phyloP scores from a whole-genome alignment of 371 early-diverging fungal genomes.

The Mortierella sp. region DNA sequence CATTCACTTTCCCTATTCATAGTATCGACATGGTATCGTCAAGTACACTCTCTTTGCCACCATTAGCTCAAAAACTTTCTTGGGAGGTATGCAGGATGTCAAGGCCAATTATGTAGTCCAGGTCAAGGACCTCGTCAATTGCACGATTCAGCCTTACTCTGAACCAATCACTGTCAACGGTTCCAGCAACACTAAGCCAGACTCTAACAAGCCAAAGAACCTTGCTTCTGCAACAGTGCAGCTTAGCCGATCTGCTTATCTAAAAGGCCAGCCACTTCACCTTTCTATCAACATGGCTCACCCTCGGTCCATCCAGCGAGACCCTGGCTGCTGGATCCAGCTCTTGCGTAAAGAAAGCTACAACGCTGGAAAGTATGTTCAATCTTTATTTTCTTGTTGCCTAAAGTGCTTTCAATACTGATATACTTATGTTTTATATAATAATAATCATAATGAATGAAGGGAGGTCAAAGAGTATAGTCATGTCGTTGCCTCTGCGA shows the following conservation, averaged over 20 bases:
- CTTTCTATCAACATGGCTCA: constrained; percentile 18
- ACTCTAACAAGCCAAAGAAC: constrained; percentile 21
- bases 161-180: constrained; percentile 16
- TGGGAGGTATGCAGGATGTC: constrained; percentile 40
- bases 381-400: background rate
- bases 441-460: background rate
- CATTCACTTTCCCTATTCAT: background rate
- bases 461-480: constrained; percentile 29
- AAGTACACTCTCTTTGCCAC: constrained; percentile 35
- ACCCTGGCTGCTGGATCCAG: constrained; percentile 51
- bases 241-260: constrained; percentile 25
- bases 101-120: constrained; percentile 16
- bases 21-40: constrained; percentile 50
- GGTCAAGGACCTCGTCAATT: constrained; percentile 39
- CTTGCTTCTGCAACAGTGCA: constrained; percentile 25
- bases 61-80: constrained; percentile 18
- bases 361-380: constrained; percentile 39
- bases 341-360: constrained; percentile 42
- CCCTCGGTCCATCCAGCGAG: constrained; percentile 19
- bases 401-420: background rate
- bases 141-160: constrained; percentile 10
- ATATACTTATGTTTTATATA: background rate
- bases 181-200: constrained; percentile 26
- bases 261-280: constrained; percentile 16
- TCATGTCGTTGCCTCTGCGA: constrained; percentile 17